Evolutionary conservation across 768 basidiomycete species (phyloP).

Genomic region (Tylopilus plumbeoviolaceoides): DNA sequence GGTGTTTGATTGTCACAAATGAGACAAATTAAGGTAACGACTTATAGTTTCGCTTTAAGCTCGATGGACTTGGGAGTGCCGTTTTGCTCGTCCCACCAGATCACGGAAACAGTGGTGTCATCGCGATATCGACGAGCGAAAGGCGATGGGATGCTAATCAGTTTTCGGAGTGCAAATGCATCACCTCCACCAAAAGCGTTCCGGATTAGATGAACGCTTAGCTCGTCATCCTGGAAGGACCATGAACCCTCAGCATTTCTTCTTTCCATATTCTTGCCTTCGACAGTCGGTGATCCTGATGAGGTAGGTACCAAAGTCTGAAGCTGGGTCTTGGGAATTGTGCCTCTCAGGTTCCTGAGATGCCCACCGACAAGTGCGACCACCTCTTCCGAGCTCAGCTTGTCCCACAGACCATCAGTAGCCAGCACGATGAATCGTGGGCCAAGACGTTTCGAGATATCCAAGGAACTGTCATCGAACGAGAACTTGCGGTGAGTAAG

Average conservation of each 20-base stretch:
- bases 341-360: slow-evolving; percentile 66
- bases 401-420: slow-evolving; percentile 82
- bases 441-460: slow-evolving; percentile 21
- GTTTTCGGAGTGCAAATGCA: slow-evolving; percentile 47
- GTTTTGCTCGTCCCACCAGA: slow-evolving; percentile 77
- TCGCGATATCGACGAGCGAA: slow-evolving; percentile 74
- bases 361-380: slow-evolving; percentile 84
- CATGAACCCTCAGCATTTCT: slow-evolving; percentile 48
- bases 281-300: slow-evolving; percentile 49
- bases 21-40: background rate
- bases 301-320: slow-evolving; percentile 51
- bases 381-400: slow-evolving; percentile 76
- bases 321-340: slow-evolving; percentile 55
- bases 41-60: slow-evolving; percentile 50
- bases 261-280: slow-evolving; percentile 53
- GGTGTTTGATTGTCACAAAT: background rate
- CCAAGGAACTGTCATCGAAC: slow-evolving; percentile 34
- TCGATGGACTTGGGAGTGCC: slow-evolving; percentile 32
- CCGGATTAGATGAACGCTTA: slow-evolving; percentile 79
- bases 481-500: slow-evolving; percentile 72
- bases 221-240: slow-evolving; percentile 77
- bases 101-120: slow-evolving; percentile 80
- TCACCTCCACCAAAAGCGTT: slow-evolving; percentile 92
- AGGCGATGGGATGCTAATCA: slow-evolving; percentile 82
- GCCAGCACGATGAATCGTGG: slow-evolving; percentile 82